Percentiles rank a stretch among this genome's conserved stretches.
These are phyloP conservation scores for Pseudocercospora crystallina DNA, from an alignment of 2,329 filamentous ascomycete species.

Conservation along the genomic window DNA sequence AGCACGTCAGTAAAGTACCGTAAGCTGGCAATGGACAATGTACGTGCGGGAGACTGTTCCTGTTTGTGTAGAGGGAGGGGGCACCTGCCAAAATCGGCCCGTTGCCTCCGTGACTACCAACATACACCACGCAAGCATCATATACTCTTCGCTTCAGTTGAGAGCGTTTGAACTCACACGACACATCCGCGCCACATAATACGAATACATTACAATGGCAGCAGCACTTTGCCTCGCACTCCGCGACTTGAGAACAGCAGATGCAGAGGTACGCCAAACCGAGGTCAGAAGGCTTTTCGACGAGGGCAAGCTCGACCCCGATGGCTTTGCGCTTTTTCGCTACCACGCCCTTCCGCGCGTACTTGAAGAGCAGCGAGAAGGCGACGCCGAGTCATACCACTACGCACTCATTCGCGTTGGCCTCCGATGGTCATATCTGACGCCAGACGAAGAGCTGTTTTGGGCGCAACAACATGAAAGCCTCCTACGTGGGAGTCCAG, in stretches of 20 bases:
- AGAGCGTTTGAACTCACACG: no score
- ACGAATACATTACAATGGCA: no score
- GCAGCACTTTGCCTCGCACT: no score
- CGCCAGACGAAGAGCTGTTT: slow-evolving; percentile 1
- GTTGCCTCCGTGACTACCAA: no score
- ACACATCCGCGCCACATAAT: no score
- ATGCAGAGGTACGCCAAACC: no score
- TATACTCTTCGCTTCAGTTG: no score
- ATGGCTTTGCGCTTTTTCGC: slow-evolving; percentile 8
- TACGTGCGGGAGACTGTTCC: no score
- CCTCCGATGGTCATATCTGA: slow-evolving; percentile 4
- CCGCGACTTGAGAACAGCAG: no score
- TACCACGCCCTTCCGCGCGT: slow-evolving; percentile 7
- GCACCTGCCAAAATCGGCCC: no score
- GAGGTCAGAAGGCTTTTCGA: neutral
- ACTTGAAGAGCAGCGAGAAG: neutral
- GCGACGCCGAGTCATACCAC: neutral
- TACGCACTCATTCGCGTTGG: slow-evolving; percentile 6
- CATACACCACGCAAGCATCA: no score
- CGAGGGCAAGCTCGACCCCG: neutral
- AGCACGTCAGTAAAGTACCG: slow-evolving; percentile 17
- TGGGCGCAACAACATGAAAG: neutral
- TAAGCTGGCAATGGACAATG: neutral
- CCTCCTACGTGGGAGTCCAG: neutral
- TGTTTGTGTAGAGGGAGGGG: no score